These are phyloP conservation scores for Teunomyces tritomae DNA, from an alignment of 805 yeast species.

Conservation along the genomic window DNA sequence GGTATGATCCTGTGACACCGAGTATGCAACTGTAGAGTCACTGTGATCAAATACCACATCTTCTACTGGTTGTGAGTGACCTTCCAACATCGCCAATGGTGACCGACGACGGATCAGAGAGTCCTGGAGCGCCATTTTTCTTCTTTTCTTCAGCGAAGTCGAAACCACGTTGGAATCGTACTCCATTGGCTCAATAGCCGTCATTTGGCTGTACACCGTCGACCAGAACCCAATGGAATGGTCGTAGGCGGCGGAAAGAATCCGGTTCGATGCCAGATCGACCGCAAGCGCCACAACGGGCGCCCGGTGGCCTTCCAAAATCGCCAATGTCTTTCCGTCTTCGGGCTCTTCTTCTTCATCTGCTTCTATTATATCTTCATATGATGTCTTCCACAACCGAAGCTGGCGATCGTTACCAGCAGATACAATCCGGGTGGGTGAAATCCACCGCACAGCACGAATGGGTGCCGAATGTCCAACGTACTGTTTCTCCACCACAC, in stretches of 20 bases:
- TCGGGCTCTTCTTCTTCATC: conserved; percentile 44
- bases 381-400: conserved; percentile 77
- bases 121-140: conserved; percentile 76
- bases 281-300: conserved; percentile 78
- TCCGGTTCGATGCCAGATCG: conserved; percentile 50
- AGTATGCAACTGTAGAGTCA: conserved; percentile 82
- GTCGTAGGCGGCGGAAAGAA: conserved; percentile 85
- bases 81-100: conserved; percentile 73
- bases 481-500: conserved; percentile 74
- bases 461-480: conserved; percentile 89
- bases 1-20: conserved; percentile 94
- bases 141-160: conserved; percentile 84
- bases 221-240: conserved; percentile 84
- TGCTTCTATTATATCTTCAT: conserved; percentile 43
- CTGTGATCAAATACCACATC: conserved; percentile 70
- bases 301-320: conserved; percentile 86
- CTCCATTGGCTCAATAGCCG: conserved; percentile 49
- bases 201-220: conserved; percentile 78
- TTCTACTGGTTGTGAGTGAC: conserved; percentile 86
- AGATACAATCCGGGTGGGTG: conserved; percentile 71
- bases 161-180: conserved; percentile 46
- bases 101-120: conserved; percentile 76
- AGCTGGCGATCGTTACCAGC: conserved; percentile 88
- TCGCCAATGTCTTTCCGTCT: conserved; percentile 75
- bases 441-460: conserved; percentile 76